Base-by-base conservation (phyloP, 495 filamentous ascomycete species). In the Aspergillus heteromorphus region DNA sequence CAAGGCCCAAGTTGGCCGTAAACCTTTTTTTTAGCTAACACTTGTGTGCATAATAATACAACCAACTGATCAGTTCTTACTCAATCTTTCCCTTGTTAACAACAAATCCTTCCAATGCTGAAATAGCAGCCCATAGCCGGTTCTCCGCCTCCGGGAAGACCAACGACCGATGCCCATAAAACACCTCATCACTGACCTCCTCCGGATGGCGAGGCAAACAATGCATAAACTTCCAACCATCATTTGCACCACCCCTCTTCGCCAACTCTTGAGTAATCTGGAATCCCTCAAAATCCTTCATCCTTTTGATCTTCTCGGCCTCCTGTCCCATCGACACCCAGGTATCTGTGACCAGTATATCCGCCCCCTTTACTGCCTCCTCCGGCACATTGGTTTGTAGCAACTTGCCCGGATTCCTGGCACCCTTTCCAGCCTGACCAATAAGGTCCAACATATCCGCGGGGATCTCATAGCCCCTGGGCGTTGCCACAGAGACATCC, bases 271-370 rank as follows among this genome's bases (percentile, higher is more conserved):
- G 72, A 2, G 91, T 95, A 59, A 98, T 86, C 67, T 96, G 92
- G 70, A 89, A 98, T 29, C 92, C 91, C 25, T 80, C 77, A 63
- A 98, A 98, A 23, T 84, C 89, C 71, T 85, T 82, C 55, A 96
- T 62, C 53, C 87, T 76, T 73, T 86, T 83, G 51, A 80, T 76
- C 29, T 83, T 75, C 73, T 97, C 91, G 42, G 79, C 83, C 71
- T 98, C 93, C 74, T 97, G 91, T 38, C 93, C 93, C 93, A 97
- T 97, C 0, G 89, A 95, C 10, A 96, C 79, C 92, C 92, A 98
- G 8, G 93, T 98, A 63, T 98, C 93, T 0, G 93, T 98, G 0
- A 97, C 88, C 17, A 98, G 74, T 40, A 98, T 78, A 62, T 97
- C 88, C 1, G 93, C 92, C 55, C 85, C 77, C 76, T 87, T 88